Evolutionary conservation across 129 eudicot genomes (phyloP), one percentile per base, ranked within the genome.

Genomic region (Flaveria linearis): DNA sequence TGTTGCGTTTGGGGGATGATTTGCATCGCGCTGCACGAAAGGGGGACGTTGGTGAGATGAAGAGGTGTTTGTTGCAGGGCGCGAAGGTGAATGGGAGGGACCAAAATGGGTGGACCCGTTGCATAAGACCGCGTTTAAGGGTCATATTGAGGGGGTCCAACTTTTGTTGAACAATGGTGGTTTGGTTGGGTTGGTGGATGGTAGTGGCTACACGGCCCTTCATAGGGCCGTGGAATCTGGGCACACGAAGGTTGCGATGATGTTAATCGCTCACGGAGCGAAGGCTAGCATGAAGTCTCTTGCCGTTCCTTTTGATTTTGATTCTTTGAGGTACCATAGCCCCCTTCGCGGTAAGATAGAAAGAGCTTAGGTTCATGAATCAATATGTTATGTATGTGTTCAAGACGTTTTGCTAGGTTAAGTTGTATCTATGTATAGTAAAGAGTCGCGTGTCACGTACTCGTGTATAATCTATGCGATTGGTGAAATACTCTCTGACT

Each of bases 91-190:
- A 91, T 23, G 88, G 87, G 12, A 83, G 60, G 72, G 97, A 91
- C 80, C 92, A 91, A 72, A 81, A 91, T 56, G 97, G 97, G 1
- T 91, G 97, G 97, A 91, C 90, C 80, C 94, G 36, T 72, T 91
- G 84, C 97, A 91, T 72, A 85, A 85, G 65, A 82, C 90, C 4
- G 90, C 90, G 16, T 91, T 91, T 10, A 91, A 91, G 75, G 95
- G 95, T 56, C 69, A 77, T 36, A 14, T 69, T 0, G 97, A 91
- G 45, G 75, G 92, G 17, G 92, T 87, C 3, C 87, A 84, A 82
- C 22, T 85, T 9, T 75, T 91, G 86, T 25, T 91, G 1, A 73
- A 74, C 74, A 79, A 86, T 15, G 95, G 97, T 67, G 97, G 90
- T 28, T 74, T 65, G 68, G 88, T 91, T 13, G 92, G 87, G 64